A percentile compares a stretch with the other conserved stretches of the same genome.
Evolutionary conservation across 2,329 filamentous ascomycete species (phyloP).

Genomic region (Fusarium sp.): DNA sequence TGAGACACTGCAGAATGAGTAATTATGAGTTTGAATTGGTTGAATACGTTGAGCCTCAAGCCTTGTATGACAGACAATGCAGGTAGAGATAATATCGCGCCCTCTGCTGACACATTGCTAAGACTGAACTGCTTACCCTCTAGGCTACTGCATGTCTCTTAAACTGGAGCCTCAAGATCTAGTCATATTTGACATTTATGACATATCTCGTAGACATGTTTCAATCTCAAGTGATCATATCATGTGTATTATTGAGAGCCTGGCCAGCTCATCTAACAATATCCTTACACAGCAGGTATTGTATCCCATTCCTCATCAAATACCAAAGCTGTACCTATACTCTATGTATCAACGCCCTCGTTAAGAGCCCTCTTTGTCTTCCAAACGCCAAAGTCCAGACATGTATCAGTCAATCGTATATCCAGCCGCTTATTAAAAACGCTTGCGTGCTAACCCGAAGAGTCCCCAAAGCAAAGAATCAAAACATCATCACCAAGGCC

Average conservation of each 20-base stretch:
- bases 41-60: too few species aligned
- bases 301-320: conserved; percentile 3
- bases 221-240: background rate
- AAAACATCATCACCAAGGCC: conserved; percentile 6
- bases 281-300: conserved; percentile 5
- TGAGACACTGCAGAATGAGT: too few species aligned
- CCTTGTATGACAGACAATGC: too few species aligned
- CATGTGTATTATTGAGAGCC: conserved; percentile 8
- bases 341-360: conserved; percentile 29
- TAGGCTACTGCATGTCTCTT: background rate
- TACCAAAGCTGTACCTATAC: conserved; percentile 12
- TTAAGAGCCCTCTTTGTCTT: conserved; percentile 3
- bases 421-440: conserved; percentile 28
- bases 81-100: too few species aligned
- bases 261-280: conserved; percentile 8
- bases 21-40: too few species aligned
- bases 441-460: conserved; percentile 25
- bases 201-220: too few species aligned
- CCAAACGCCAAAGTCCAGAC: conserved; percentile 33
- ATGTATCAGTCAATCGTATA: conserved; percentile 24
- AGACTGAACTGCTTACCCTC: too few species aligned
- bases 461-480: conserved; percentile 13
- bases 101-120: too few species aligned
- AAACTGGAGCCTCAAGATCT: too few species aligned
- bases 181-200: too few species aligned